Conservation (phyloP, 1,139 yeast genomes). For the Candida gigantensis region DNA sequence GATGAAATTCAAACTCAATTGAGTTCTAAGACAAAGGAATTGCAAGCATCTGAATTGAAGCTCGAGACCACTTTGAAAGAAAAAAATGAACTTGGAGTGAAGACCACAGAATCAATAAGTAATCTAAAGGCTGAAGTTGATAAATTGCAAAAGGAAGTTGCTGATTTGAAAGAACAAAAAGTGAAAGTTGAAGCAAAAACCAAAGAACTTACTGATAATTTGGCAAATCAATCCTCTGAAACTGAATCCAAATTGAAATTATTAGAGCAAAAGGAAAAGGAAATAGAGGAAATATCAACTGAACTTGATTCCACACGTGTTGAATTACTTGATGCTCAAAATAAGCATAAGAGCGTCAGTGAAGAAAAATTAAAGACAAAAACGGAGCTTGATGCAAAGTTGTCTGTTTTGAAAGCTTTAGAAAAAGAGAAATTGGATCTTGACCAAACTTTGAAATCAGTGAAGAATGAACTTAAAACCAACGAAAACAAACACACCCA, state of each 20-base stretch:
- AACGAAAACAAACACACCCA: constrained; percentile 2
- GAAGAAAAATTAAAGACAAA: constrained; percentile 1
- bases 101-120: constrained; percentile 6
- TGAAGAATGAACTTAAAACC: constrained; percentile 7
- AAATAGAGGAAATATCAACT: not conserved
- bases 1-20: constrained; percentile 7
- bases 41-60: constrained; percentile 8
- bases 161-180: not conserved
- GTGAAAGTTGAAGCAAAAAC: not conserved
- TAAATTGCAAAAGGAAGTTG: constrained; percentile 3
- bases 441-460: constrained; percentile 2
- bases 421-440: constrained; percentile 5
- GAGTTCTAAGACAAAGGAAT: constrained; percentile 6
- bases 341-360: not conserved
- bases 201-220: not conserved
- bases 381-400: constrained; percentile 4
- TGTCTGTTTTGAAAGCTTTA: constrained; percentile 9
- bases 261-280: constrained; percentile 1
- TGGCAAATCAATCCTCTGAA: constrained; percentile 7
- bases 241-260: constrained; percentile 1
- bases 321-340: constrained; percentile 4
- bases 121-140: constrained; percentile 7
- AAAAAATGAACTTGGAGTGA: constrained; percentile 1
- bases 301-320: constrained; percentile 1
- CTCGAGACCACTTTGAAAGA: not conserved